These are phyloP conservation scores for Trametes meyenii DNA, from an alignment of 768 basidiomycete species.

Conservation along the genomic window DNA sequence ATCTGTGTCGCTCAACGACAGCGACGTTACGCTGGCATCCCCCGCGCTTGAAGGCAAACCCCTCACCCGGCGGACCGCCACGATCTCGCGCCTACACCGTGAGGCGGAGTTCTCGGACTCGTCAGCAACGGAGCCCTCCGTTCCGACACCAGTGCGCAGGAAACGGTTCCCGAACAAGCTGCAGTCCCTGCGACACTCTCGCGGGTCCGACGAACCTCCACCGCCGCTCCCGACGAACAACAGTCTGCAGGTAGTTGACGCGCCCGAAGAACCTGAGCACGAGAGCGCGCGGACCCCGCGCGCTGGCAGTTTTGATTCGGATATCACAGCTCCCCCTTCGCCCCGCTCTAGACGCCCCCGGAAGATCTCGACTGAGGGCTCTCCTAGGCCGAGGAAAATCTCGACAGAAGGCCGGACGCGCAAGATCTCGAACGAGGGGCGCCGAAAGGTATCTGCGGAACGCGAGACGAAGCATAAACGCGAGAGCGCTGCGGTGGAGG, in stretches of 20 bases:
- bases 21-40: conserved; percentile 33
- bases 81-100: conserved; percentile 24
- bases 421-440: conserved; percentile 25
- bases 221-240: conserved; percentile 39
- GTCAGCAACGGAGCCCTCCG: conserved; percentile 41
- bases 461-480: conserved; percentile 42
- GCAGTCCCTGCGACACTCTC: conserved; percentile 44
- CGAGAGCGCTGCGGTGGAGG: conserved; percentile 73
- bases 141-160: conserved; percentile 48
- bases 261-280: conserved; percentile 52
- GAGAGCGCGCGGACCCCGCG: conserved; percentile 55
- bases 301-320: conserved; percentile 50
- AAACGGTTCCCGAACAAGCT: conserved; percentile 54
- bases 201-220: conserved; percentile 21
- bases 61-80: conserved; percentile 14
- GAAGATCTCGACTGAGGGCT: conserved; percentile 45
- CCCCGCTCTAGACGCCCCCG: conserved; percentile 34
- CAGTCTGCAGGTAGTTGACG: conserved; percentile 52
- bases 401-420: conserved; percentile 33
- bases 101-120: conserved; percentile 54
- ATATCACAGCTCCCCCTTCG: conserved; percentile 27
- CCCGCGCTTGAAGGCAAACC: conserved; percentile 6
- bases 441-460: conserved; percentile 50
- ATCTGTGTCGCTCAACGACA: conserved; percentile 36
- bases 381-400: conserved; percentile 34